These are phyloP conservation scores for Diversispora epigaea DNA, from an alignment of 192 early-diverging fungal genomes.

Conservation along the genomic window DNA sequence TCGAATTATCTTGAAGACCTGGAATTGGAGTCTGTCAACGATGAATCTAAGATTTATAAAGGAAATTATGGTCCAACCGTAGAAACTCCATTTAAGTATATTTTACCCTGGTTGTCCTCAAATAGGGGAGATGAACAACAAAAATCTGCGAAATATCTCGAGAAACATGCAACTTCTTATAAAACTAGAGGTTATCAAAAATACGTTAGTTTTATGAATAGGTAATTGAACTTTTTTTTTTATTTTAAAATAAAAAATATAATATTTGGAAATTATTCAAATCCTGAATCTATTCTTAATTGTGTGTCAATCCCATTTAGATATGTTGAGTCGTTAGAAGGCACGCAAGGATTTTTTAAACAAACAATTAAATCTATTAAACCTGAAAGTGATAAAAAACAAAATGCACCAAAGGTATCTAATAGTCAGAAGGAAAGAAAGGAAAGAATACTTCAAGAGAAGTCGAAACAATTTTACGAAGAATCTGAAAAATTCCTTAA, in stretches of 20 bases:
- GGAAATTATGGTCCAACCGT: background rate
- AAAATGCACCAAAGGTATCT: background rate
- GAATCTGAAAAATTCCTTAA: background rate
- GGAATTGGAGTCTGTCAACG: background rate
- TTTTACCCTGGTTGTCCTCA: background rate
- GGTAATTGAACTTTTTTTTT: no score
- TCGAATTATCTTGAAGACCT: conserved; percentile 27
- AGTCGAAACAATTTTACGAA: background rate
- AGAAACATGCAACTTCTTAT: background rate
- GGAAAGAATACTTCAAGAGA: background rate
- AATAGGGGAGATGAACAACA: background rate
- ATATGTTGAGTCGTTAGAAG: conserved; percentile 28
- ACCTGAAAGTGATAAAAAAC: background rate
- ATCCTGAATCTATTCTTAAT: no score
- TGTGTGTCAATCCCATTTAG: background rate
- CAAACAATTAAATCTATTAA: background rate
- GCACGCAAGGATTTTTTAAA: conserved; percentile 3
- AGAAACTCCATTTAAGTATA: background rate
- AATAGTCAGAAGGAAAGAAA: no score
- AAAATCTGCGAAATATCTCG: no score
- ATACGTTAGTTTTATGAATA: background rate
- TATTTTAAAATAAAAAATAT: no score
- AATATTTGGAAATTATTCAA: no score
- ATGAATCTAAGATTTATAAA: background rate
- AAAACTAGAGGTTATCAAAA: conserved; percentile 13